A percentile compares a stretch with the other conserved stretches of the same genome.
Conservation (phyloP, 257 asterid genomes). For the Echites panduratus region DNA sequence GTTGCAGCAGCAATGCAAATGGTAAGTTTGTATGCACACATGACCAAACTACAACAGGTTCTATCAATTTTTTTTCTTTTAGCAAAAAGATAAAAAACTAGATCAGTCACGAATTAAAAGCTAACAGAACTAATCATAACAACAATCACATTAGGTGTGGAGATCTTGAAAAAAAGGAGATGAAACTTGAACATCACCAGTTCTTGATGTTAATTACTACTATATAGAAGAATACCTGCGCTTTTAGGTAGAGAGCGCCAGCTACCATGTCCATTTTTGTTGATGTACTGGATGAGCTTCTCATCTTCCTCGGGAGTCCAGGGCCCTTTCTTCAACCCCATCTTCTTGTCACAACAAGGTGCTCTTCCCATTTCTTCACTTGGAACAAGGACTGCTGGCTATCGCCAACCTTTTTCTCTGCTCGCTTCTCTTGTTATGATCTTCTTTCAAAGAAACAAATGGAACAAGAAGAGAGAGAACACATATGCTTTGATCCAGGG, state of each 20-base stretch:
- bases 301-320: conserved; percentile 95
- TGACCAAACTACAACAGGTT: too few relatives aligned
- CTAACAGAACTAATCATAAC: too few relatives aligned
- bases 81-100: not conserved
- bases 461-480: not conserved
- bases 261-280: conserved; percentile 81
- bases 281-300: conserved; percentile 58
- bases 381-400: too few relatives aligned
- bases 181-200: not conserved
- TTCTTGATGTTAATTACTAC: too few relatives aligned
- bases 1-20: too few relatives aligned
- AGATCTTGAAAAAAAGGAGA: too few relatives aligned
- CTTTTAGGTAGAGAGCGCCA: conserved; percentile 86
- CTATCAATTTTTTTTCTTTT: not conserved
- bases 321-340: conserved; percentile 84
- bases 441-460: conserved; percentile 1
- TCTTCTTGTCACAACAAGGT: conserved; percentile 82
- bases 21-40: too few relatives aligned
- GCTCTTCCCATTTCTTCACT: conserved; percentile 65
- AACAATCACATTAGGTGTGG: too few relatives aligned
- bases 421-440: not conserved
- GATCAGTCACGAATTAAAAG: not conserved
- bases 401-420: too few relatives aligned
- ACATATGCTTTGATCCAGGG: not conserved
- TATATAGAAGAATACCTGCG: conserved; percentile 46